Base-by-base conservation (phyloP, 2,329 filamentous ascomycete species). In the Zalaria sp. region DNA sequence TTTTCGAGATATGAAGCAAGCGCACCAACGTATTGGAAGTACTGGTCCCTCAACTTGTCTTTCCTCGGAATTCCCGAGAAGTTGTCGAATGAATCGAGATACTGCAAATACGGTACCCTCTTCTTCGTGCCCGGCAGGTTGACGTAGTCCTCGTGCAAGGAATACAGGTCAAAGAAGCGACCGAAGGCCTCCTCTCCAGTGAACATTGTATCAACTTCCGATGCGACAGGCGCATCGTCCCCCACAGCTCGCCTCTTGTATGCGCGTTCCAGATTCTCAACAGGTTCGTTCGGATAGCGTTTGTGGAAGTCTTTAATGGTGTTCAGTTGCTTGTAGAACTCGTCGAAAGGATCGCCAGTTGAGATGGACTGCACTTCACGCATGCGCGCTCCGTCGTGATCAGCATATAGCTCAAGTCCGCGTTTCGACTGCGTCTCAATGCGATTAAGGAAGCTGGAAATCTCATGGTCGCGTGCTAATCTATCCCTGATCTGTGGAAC, bases 101-200 rank as follows among this genome's bases (percentile, higher is more conserved):
- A 98, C 67, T 96, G 88, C 38, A 96, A 69, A 57, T 98, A 98
- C 10, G 78, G 82, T 35, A 91, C 66, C 41, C 89, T 77, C 35
- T 62, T 57, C 62, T 93, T 93, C 18, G 88, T 78, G 5, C 83
- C 81, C 2, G 86, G 83, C 5, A 98, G 70, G 57, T 98, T 98
- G 46, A 95, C 72, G 57, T 87, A 98, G 9, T 82, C 72, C 56
- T 96, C 89, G 61, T 96, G 88, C 50, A 79, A 75, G 34, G 71
- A 74, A 11, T 82, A 89, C 37, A 98, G 66, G 60, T 98, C 91
- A 54, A 98, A 83, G 62, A 85, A 98, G 51, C 86, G 82, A 35
- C 91, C 91, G 54, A 83, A 95, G 0, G 81, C 82, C 61, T 98
- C 91, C 62, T 98, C 93, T 47, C 91, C 91, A 0, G 87, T 93